These are phyloP conservation scores for Solanum lignicaule DNA, from an alignment of 257 asterid genomes.

Conservation along the genomic window DNA sequence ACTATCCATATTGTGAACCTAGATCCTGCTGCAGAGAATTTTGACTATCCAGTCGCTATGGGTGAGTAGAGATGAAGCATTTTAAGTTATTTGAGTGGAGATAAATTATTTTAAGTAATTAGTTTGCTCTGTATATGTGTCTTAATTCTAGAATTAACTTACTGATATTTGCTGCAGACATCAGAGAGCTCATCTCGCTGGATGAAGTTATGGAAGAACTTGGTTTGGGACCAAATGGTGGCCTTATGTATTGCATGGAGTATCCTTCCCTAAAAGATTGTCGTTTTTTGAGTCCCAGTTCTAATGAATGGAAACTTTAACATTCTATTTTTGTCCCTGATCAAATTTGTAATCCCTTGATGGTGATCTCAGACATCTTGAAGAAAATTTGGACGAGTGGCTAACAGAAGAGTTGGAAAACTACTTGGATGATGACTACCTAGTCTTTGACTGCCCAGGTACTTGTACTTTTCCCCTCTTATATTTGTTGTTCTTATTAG, in stretches of 20 bases:
- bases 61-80: conserved; percentile 33
- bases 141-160: background rate
- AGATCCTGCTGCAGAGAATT: conserved; percentile 96
- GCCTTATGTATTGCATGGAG: conserved; percentile 99
- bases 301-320: background rate
- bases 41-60: conserved; percentile 93
- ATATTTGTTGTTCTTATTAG: background rate
- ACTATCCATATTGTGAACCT: conserved; percentile 74
- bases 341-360: conserved; percentile 41
- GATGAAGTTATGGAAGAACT: conserved; percentile 98
- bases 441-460: conserved; percentile 98
- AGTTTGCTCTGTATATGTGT: background rate
- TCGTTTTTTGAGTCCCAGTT: background rate
- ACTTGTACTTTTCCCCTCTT: background rate
- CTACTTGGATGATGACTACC: conserved; percentile 85
- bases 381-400: conserved; percentile 93
- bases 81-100: conserved; percentile 2
- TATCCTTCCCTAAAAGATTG: conserved; percentile 40
- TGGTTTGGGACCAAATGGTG: conserved; percentile 92
- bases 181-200: conserved; percentile 73
- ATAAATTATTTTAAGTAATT: background rate
- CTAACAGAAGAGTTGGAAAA: conserved; percentile 86
- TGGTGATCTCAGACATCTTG: conserved; percentile 57
- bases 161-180: conserved; percentile 38
- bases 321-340: background rate